Evolutionary conservation across 2,329 filamentous ascomycete species (phyloP).

Genomic region (Fusarium setosum): DNA sequence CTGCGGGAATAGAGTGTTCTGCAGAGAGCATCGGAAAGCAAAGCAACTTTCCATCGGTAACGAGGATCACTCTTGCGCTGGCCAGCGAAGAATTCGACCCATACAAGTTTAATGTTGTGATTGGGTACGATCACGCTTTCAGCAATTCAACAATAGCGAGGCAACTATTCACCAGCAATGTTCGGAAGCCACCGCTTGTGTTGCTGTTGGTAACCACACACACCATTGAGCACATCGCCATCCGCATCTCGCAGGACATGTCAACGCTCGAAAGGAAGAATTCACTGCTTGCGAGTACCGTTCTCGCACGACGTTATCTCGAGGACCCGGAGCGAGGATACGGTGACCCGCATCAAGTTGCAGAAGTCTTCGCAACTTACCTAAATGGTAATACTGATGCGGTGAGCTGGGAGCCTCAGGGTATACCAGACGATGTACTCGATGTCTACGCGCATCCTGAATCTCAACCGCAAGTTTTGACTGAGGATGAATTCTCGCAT

Average conservation of each 20-base stretch:
- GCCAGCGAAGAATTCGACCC: conserved; percentile 53
- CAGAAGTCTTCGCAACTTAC: conserved; percentile 59
- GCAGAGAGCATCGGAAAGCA: conserved; percentile 46
- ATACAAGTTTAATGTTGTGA: conserved; percentile 60
- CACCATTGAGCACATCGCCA: conserved; percentile 67
- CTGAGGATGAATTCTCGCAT: conserved; percentile 22
- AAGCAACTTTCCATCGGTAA: conserved; percentile 47
- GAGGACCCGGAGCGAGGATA: conserved; percentile 53
- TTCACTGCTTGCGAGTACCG: conserved; percentile 53
- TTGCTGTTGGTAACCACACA: conserved; percentile 61
- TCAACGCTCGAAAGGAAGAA: conserved; percentile 60
- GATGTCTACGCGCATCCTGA: conserved; percentile 58
- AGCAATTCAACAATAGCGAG: conserved; percentile 48
- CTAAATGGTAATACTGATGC: conserved; percentile 51
- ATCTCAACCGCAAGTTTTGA: conserved; percentile 45
- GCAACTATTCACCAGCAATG: conserved; percentile 29
- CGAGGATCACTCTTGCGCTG: conserved; percentile 56
- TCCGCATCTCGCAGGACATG: conserved; percentile 52
- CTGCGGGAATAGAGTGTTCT: conserved; percentile 50
- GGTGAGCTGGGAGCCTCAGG: conserved; percentile 59
- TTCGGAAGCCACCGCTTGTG: conserved; percentile 54
- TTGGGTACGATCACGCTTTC: conserved; percentile 66
- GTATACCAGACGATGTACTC: conserved; percentile 61
- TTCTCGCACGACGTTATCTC: conserved; percentile 52
- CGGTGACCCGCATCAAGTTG: conserved; percentile 58